phyloP scores from a whole-genome alignment of 306 rosid species.

The Gleditsia sinensis region DNA sequence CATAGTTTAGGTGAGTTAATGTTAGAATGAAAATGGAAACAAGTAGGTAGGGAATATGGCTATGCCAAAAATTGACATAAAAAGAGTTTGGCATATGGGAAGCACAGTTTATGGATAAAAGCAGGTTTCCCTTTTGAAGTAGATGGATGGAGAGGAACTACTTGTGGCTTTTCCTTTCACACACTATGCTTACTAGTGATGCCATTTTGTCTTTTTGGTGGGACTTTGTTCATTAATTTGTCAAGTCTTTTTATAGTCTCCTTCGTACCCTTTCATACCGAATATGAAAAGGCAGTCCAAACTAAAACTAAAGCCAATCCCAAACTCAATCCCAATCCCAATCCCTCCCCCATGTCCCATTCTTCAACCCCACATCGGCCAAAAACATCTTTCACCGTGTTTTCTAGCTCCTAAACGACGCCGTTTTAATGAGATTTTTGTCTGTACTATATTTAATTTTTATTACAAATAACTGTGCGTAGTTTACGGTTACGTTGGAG shows the following conservation, averaged over 20 bases:
- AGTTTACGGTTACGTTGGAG: background rate
- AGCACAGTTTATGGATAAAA: conserved; percentile 36
- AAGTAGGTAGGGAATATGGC: background rate
- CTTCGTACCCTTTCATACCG: conserved; percentile 40
- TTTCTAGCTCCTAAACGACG: too few species aligned
- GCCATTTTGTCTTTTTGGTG: conserved; percentile 43
- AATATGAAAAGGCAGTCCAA: conserved; percentile 39
- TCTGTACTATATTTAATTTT: too few species aligned
- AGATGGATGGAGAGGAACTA: conserved; percentile 38
- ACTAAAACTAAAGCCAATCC: too few species aligned
- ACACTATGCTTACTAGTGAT: conserved; percentile 36
- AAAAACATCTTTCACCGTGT: too few species aligned
- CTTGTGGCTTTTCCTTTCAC: conserved; percentile 39
- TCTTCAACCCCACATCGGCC: too few species aligned
- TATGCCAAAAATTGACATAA: background rate
- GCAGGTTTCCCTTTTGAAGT: conserved; percentile 48
- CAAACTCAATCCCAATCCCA: too few species aligned
- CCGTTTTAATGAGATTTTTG: background rate
- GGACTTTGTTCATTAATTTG: conserved; percentile 36
- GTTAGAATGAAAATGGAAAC: background rate
- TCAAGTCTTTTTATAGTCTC: conserved; percentile 41
- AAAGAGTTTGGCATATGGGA: conserved; percentile 29
- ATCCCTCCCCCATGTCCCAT: conserved; percentile 41
- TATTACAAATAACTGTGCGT: too few species aligned
- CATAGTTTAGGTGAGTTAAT: background rate